Percentiles rank a stretch among this genome's conserved stretches.
Conservation (phyloP, 2,329 filamentous ascomycete genomes). For the Colletotrichum nymphaeae region DNA sequence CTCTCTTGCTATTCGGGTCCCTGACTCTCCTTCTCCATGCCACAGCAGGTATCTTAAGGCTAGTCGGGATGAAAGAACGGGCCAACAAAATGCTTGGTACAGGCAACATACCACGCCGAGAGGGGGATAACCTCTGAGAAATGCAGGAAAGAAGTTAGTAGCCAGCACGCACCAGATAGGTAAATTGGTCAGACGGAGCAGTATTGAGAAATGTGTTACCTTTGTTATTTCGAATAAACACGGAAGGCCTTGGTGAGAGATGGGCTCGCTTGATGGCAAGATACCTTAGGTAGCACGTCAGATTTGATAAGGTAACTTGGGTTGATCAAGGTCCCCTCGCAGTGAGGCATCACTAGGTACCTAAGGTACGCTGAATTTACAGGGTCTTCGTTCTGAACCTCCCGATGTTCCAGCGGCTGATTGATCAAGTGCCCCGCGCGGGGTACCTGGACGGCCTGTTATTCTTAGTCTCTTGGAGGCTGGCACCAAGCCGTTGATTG, state of each 20-base stretch:
- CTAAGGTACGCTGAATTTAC: too few relatives aligned
- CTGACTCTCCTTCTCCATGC: conserved; percentile 48
- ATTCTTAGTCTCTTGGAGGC: background rate
- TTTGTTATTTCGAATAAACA: too few relatives aligned
- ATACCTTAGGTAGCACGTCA: too few relatives aligned
- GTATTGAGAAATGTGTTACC: too few relatives aligned
- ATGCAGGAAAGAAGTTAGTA: background rate
- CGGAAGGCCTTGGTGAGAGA: background rate
- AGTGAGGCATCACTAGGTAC: too few relatives aligned
- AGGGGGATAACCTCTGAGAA: conserved; percentile 9
- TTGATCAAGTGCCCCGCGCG: conserved; percentile 32
- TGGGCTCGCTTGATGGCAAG: background rate
- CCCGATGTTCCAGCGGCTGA: background rate
- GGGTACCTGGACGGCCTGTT: conserved; percentile 12
- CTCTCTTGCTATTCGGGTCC: conserved; percentile 48
- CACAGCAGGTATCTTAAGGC: conserved; percentile 28
- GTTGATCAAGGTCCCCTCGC: too few relatives aligned
- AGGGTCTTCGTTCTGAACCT: background rate
- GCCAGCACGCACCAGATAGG: too few relatives aligned
- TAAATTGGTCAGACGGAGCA: too few relatives aligned
- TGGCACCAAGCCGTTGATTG: conserved; percentile 7
- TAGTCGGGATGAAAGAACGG: conserved; percentile 12
- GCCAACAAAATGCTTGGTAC: conserved; percentile 20
- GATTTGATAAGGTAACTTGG: too few relatives aligned
- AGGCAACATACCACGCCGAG: conserved; percentile 22